These are phyloP conservation scores for peach (Prunus persica) DNA, from an alignment of 306 rosid genomes.

Conservation along the genomic window DNA sequence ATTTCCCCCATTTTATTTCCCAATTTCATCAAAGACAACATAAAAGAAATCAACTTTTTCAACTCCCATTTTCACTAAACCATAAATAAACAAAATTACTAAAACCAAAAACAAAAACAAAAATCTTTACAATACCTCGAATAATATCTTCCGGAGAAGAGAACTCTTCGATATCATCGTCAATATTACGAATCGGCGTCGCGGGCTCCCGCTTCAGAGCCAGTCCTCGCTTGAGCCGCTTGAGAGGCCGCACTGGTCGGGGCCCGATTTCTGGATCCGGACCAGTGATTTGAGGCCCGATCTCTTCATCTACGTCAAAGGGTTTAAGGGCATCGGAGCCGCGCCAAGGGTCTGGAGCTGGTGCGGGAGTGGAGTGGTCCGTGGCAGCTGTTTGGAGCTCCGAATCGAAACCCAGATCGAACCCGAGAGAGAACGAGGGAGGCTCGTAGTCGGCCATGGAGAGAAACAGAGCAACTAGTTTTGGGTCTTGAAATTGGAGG, in stretches of 20 bases:
- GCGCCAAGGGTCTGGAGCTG: constrained; percentile 3
- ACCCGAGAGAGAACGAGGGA: constrained; percentile 82
- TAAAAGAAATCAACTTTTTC: background rate
- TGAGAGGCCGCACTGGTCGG: constrained; percentile 39
- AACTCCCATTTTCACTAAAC: background rate
- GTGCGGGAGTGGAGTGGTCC: background rate
- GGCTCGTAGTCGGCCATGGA: constrained; percentile 56
- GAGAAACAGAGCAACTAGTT: background rate
- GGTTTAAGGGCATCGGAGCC: background rate
- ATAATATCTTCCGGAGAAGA: constrained; percentile 53
- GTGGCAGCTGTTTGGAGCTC: constrained; percentile 25
- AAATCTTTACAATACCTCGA: constrained; percentile 21
- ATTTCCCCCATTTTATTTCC: background rate
- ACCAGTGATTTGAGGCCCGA: constrained; percentile 25
- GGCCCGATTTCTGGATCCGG: constrained; percentile 38
- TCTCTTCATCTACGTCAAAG: constrained; percentile 10
- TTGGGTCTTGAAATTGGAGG: background rate
- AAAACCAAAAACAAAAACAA: no score
- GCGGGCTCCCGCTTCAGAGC: constrained; percentile 14
- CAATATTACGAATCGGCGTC: constrained; percentile 19
- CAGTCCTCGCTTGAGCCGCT: constrained; percentile 69
- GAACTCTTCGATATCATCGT: constrained; percentile 80
- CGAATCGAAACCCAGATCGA: constrained; percentile 48
- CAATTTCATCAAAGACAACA: background rate
- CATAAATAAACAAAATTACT: background rate